phyloP scores from a whole-genome alignment of 768 basidiomycete genomes.

The Fomitopsis pulvina region DNA sequence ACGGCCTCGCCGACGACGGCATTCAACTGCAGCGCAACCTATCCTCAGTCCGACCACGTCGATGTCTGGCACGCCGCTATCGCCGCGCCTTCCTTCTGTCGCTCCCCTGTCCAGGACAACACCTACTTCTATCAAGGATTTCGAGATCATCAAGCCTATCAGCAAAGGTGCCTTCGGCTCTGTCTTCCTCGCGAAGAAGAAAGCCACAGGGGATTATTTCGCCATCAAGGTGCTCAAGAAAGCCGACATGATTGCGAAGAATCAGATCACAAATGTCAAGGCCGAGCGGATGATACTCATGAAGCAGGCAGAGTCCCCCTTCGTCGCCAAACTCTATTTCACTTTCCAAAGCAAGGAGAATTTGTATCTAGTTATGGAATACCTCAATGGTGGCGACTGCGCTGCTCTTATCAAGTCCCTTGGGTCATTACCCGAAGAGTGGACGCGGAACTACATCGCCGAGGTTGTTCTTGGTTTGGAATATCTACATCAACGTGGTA shows the following conservation, averaged over 20 bases:
- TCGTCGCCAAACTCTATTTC: constrained; percentile 96
- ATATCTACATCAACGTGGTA: constrained; percentile 90
- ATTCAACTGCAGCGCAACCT: constrained; percentile 48
- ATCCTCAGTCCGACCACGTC: constrained; percentile 48
- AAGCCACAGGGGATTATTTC: constrained; percentile 95
- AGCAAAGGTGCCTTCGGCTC: constrained; percentile 98
- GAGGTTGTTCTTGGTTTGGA: constrained; percentile 94
- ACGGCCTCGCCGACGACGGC: constrained; percentile 54
- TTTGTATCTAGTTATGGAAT: constrained; percentile 98
- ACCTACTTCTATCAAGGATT: constrained; percentile 95
- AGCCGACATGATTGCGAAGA: constrained; percentile 99
- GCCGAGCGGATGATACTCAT: constrained; percentile 99
- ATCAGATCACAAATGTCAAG: constrained; percentile 99
- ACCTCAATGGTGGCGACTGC: constrained; percentile 96
- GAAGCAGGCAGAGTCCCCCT: constrained; percentile 98
- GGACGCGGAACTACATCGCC: constrained; percentile 94
- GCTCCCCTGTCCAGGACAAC: constrained; percentile 74
- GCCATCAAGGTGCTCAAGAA: constrained; percentile 99
- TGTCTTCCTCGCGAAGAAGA: constrained; percentile 98
- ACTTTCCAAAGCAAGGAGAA: constrained; percentile 99
- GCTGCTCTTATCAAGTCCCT: constrained; percentile 94
- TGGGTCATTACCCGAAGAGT: constrained; percentile 92
- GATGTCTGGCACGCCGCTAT: constrained; percentile 48
- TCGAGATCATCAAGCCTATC: constrained; percentile 99
- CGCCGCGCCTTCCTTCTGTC: constrained; percentile 78